Conservation (phyloP, 2,329 filamentous ascomycete genomes). For the Orbilia quercus region DNA sequence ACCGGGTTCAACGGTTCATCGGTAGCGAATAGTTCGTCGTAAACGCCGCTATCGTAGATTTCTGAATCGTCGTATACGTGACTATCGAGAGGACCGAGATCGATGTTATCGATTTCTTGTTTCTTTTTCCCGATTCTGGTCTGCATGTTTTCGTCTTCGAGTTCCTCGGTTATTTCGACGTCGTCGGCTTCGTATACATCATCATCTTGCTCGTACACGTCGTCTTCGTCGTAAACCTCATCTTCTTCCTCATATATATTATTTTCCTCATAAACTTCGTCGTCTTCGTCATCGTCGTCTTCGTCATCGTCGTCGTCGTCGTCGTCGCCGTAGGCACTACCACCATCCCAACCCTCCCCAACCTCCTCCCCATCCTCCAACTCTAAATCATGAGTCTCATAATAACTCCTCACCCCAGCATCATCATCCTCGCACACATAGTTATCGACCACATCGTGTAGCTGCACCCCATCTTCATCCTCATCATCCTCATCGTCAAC, state of each 20-base stretch:
- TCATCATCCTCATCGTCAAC: too few relatives aligned
- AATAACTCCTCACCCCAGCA: not conserved
- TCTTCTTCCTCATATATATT: not conserved
- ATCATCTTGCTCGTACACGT: not conserved
- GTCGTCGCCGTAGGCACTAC: not conserved
- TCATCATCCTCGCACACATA: conserved; percentile 4
- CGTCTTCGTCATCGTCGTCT: not conserved
- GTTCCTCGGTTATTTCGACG: not conserved
- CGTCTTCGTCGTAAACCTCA: too few relatives aligned
- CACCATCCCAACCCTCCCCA: not conserved
- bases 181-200: too few relatives aligned
- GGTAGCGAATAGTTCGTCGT: not conserved
- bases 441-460: conserved; percentile 11
- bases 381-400: conserved; percentile 6
- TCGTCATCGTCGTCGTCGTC: not conserved
- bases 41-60: too few relatives aligned
- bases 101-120: too few relatives aligned
- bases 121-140: too few relatives aligned
- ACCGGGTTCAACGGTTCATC: not conserved
- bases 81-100: too few relatives aligned
- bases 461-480: too few relatives aligned
- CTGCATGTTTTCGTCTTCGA: not conserved
- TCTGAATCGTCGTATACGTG: too few relatives aligned
- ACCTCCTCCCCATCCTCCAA: not conserved
- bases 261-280: not conserved